Base-by-base conservation (phyloP, 169 alveolate genomes). In the Plasmodium vinckei region DNA sequence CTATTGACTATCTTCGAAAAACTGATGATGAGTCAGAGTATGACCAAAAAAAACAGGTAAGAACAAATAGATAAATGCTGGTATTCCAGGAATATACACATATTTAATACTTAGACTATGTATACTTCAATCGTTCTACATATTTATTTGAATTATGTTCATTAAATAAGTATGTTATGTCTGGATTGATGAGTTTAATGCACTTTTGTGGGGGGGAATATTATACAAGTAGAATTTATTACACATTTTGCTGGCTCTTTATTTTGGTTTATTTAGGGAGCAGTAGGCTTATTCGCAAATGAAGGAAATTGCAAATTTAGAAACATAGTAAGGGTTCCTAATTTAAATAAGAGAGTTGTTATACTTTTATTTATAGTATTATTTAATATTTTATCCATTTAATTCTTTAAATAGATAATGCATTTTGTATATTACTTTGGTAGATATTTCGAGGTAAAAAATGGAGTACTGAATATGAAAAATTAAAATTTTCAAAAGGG, bases 291-390 rank as follows among this genome's bases (percentile, higher is more conserved):
- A 13, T 47, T 82, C 27, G 90, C 90, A 17, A 82, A 57, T 39
- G 56, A 61, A 49, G 90, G 90, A 71, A 68, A 69, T 25, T 82
- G 90, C 73, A 82, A 82, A 82, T 82, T 82, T 61, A 67, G 90
- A 53, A 82, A 82, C 60, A 68, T 82, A 13, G 90, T 82, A 82
- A 82, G 59, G 49, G 5, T 68, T 54, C 42, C 5, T 33, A 5
- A 33, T 33, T 3, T 33, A 33, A 3, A 33, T 33, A 4, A 33
- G 7, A 33, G 42, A 33, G 42, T 4, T 33, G 42, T 33, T 33
- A 3, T 27, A 4, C 5, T 27, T 27, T 27, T 27, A 27, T 27
- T 27, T 27, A 27, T 27, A 27, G 2, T 27, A 27, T 27, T 27
- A 27, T 27, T 27, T 27, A 3, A 3, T 33, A 0, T 33, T 33